Evolutionary conservation across 2,329 filamentous ascomycete genomes (phyloP), one percentile per base, ranked within the genome.

Genomic region (Microcyclospora pomicola): DNA sequence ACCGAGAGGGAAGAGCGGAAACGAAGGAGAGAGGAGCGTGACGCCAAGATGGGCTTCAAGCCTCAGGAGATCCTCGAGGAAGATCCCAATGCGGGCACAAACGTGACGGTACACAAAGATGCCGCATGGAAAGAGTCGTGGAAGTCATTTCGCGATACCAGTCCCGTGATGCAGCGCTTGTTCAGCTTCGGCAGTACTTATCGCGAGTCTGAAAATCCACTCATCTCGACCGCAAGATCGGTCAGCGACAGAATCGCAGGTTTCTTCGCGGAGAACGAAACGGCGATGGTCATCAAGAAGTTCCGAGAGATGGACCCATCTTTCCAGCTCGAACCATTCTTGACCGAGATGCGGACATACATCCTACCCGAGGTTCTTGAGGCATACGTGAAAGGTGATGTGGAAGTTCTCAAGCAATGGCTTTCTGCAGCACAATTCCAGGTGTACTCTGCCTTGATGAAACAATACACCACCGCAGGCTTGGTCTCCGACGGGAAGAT

Each of bases 191-290:
- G 88, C 63, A 77, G 75, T 40, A 78, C 79, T 40, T 96, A 96
- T 65, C 81, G 93, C 49, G 91, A 98, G 64, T 96, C 91, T 9
- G 91, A 98, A 58, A 98, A 98, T 60, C 88, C 91, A 6, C 71
- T 98, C 32, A 84, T 98, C 46, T 82, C 79, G 34, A 96, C 88
- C 0, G 91, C 87, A 1, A 81, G 91, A 56, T 86, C 84, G 59
- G 94, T 98, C 50, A 88, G 87, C 27, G 91, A 98, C 60, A 77
- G 82, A 41, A 77, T 98, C 30, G 85, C 82, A 34, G 86, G 91
- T 19, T 98, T 95, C 67, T 98, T 98, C 49, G 91, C 91, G 44
- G 91, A 98, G 62, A 98, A 96, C 60, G 91, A 98, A 67, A 95
- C 86, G 0, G 91, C 91, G 24, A 81, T 80, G 73, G 91, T 98